A percentile compares a stretch with the other conserved stretches of the same genome.
phyloP scores from a whole-genome alignment of 148 eudicot species.

The Talinum fruticosum region DNA sequence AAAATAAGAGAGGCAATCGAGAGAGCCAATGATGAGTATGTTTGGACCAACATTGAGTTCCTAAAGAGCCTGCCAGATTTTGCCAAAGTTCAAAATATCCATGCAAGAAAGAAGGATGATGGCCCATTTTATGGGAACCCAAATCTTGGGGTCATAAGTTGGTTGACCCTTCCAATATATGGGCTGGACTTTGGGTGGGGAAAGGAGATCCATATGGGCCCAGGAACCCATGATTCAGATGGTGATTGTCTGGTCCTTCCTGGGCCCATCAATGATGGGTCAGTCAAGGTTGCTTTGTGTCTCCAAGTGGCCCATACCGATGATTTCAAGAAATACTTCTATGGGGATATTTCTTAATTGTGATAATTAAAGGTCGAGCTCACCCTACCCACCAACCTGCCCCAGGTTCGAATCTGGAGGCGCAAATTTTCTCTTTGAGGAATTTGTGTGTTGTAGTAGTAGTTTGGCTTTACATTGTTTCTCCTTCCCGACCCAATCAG shows the following conservation, averaged over 20 bases:
- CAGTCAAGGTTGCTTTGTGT: constrained; percentile 32
- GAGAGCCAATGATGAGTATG: constrained; percentile 32
- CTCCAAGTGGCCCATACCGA: constrained; percentile 33
- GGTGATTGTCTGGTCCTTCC: constrained; percentile 41
- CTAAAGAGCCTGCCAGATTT: constrained; percentile 24
- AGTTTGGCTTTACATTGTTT: no score
- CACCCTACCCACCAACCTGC: no score
- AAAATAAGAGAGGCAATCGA: constrained; percentile 32
- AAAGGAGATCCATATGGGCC: constrained; percentile 44
- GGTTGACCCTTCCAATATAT: constrained; percentile 40
- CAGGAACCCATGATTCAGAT: constrained; percentile 36
- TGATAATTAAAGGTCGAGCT: no score
- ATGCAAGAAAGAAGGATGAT: constrained; percentile 22
- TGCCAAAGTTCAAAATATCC: constrained; percentile 23
- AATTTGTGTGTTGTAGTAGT: no score
- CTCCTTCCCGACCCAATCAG: no score
- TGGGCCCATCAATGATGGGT: constrained; percentile 30
- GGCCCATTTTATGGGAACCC: constrained; percentile 37
- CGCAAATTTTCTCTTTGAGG: no score
- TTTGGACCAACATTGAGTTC: constrained; percentile 32
- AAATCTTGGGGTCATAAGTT: constrained; percentile 36
- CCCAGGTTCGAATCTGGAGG: no score
- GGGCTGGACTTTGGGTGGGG: constrained; percentile 51
- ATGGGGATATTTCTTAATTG: constrained; percentile 23
- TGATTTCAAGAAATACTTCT: constrained; percentile 31